Percentiles rank a stretch among this genome's conserved stretches.
phyloP scores from a whole-genome alignment of 2,329 filamentous ascomycete genomes.

The Ophiostoma piceae region DNA sequence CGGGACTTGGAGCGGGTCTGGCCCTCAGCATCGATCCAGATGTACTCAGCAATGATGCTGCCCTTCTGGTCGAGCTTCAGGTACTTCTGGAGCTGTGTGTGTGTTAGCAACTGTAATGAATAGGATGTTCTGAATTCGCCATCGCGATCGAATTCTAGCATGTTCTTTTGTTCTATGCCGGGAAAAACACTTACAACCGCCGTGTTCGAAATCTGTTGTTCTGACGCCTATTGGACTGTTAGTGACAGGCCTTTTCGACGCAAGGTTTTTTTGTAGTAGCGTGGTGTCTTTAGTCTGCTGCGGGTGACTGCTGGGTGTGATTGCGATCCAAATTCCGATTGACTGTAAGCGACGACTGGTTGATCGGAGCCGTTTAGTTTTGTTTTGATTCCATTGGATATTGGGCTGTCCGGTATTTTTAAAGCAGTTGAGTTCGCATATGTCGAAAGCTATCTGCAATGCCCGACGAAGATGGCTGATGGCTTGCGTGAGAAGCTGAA shows the following conservation, averaged over 20 bases:
- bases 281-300: slow-evolving; percentile 7
- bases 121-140: too few species aligned
- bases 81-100: slow-evolving; percentile 81
- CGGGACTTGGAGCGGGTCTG: slow-evolving; percentile 91
- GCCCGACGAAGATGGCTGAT: background rate
- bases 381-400: too few species aligned
- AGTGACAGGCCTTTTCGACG: background rate
- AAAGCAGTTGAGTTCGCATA: background rate
- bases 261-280: background rate
- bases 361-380: too few species aligned
- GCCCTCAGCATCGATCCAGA: slow-evolving; percentile 80
- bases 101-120: slow-evolving; percentile 12
- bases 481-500: background rate
- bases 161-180: too few species aligned
- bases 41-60: slow-evolving; percentile 63
- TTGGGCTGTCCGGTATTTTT: background rate
- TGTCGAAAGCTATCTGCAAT: background rate
- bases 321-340: background rate
- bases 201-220: slow-evolving; percentile 15
- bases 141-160: background rate
- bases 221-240: slow-evolving; percentile 12
- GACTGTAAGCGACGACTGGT: background rate
- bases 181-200: slow-evolving; percentile 5
- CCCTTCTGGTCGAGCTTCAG: slow-evolving; percentile 85
- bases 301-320: background rate